Evolutionary conservation across 129 eudicot genomes (phyloP), one percentile per base, ranked within the genome.

Genomic region (Tanacetum coccineum): DNA sequence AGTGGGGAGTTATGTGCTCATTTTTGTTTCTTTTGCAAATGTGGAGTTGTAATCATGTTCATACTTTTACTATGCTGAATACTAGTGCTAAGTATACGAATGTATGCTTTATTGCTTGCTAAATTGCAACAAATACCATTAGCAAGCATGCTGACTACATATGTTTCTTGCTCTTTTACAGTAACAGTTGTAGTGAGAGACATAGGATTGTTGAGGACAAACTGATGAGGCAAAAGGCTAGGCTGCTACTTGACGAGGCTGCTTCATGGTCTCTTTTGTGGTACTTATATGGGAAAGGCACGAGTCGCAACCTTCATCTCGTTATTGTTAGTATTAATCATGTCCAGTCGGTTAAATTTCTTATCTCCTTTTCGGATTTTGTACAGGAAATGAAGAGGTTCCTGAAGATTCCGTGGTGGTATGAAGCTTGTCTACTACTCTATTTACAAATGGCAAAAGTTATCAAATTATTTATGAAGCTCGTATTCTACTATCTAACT

Each of bases 221-320:
- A 75, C 80, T 93, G 71, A 86, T 86, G 96, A 83, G 95, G 75
- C 96, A 89, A 74, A 93, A 83, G 62, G 89, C 96, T 80, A 75
- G 70, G 68, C 50, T 88, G 70, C 85, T 93, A 75, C 96, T 89
- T 72, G 96, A 93, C 61, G 99, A 93, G 75, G 99, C 99, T 80
- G 99, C 99, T 46, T 88, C 99, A 50, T 93, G 99, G 99, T 93
- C 99, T 63, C 96, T 93, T 70, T 77, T 93, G 82, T 93, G 99
- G 99, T 82, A 86, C 66, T 73, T 93, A 14, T 93, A 88, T 62
- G 99, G 99, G 63, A 93, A 93, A 80, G 99, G 99, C 42, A 36
- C 1, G 42, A 21, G 65, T 70, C 25, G 64, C 61, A 48, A 54
- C 47, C 58, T 59, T 62, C 21, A 70, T 21, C 57, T 56, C 13